Base-by-base conservation (phyloP, 2,329 filamentous ascomycete species). In the Microdochium trichocladiopsis region DNA sequence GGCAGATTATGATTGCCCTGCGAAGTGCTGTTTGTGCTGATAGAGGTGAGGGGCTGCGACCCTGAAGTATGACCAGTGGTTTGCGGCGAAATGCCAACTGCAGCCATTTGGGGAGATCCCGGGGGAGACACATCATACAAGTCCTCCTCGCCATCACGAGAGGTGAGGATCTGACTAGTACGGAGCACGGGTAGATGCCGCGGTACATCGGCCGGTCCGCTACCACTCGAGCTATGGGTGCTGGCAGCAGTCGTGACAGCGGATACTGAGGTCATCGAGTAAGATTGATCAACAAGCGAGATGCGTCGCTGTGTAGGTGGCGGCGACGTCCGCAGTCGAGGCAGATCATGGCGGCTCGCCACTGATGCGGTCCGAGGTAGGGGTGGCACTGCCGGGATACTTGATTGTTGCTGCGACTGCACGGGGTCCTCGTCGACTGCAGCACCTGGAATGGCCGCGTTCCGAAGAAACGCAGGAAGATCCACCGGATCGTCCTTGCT, bases 401-500 rank as follows among this genome's bases (percentile, higher is more conserved):
- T 53, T 11, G 61, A 56, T n/a, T 60, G 41, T 8, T 8, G 28
- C 50, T 50, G 36, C 2, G 55, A 31, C 43, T 50, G 50, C 21
- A 48, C 12, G 4, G 50, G 22, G 48, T 36, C 28, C 16, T 50
- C 25, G 50, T 48, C 25, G 49, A 52, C 28, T 21, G 61, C 49
- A 43, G 62, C 56, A 21, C 74, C 71, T 48, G 71, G 63, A 48
- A 76, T 67, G 28, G 71, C 62, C 31, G 72, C 68, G 50, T 79
- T 75, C 25, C 80, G 77, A 56, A 84, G 58, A 55, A 83, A 84
- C 2, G 71, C 75, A 1, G 80, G 80, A 52, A 80, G 56, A 58
- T 82, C 79, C 10, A 73, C 74, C 1, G 80, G 79, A 48, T 82
- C 79, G 0, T 87, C 83, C 51, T 82, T 80, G 41, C 84, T 82